phyloP scores from a whole-genome alignment of 495 filamentous ascomycete species.

The Xylaria nigripes region DNA sequence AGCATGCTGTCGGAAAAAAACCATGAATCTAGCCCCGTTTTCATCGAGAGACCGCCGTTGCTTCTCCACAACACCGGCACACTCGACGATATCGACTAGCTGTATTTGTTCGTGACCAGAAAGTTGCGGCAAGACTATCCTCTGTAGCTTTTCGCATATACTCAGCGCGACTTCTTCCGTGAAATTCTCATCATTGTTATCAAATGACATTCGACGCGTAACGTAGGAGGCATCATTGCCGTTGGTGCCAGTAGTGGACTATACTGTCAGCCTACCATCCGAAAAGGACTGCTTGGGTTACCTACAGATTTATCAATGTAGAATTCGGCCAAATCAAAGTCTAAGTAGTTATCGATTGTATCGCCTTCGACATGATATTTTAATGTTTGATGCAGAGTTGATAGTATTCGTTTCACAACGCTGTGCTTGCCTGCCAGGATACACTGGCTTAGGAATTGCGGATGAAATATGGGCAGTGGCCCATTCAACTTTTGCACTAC shows the following conservation, averaged over 20 bases:
- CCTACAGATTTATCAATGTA: slow-evolving; percentile 31
- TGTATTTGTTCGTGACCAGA: slow-evolving; percentile 86
- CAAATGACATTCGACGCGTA: slow-evolving; percentile 31
- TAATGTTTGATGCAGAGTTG: slow-evolving; percentile 66
- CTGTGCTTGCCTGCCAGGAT: slow-evolving; percentile 71
- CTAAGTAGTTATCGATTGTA: slow-evolving; percentile 68
- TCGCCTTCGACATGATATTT: slow-evolving; percentile 83
- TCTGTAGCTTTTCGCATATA: slow-evolving; percentile 72
- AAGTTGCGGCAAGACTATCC: slow-evolving; percentile 68
- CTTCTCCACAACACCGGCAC: slow-evolving; percentile 77
- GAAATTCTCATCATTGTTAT: slow-evolving; percentile 53
- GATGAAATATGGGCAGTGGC: slow-evolving; percentile 85
- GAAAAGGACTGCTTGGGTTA: slow-evolving; percentile 5
- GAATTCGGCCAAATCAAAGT: slow-evolving; percentile 64
- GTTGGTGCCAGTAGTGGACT: slow-evolving; percentile 19
- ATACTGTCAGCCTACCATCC: slow-evolving; percentile 5
- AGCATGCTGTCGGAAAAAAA: slow-evolving; percentile 82
- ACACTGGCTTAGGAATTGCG: slow-evolving; percentile 83
- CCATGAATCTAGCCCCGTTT: slow-evolving; percentile 81
- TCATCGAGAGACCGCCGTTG: slow-evolving; percentile 87
- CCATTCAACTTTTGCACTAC: slow-evolving; percentile 77
- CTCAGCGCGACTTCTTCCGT: slow-evolving; percentile 62
- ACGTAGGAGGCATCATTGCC: slow-evolving; percentile 15
- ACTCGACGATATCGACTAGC: slow-evolving; percentile 80
- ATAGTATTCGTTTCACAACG: slow-evolving; percentile 66